Evolutionary conservation across 2,329 filamentous ascomycete species (phyloP).

Genomic region (Davidsoniella eucalypti): DNA sequence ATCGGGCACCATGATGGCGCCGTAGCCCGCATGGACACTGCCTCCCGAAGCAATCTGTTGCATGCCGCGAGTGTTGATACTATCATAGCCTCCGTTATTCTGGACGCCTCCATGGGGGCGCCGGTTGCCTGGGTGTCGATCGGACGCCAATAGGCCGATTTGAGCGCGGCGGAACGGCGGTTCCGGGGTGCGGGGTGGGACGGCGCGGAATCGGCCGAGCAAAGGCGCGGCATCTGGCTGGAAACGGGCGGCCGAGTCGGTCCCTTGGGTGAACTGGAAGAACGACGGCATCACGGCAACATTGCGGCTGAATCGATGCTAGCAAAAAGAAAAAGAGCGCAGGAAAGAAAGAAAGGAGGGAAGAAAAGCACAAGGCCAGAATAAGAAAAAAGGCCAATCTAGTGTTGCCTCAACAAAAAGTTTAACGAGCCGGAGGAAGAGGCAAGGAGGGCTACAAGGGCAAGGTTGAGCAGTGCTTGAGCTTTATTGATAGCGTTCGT

Average conservation of each 20-base stretch:
- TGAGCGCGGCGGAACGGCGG: slow-evolving; percentile 10
- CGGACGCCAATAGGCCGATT: slow-evolving; percentile 8
- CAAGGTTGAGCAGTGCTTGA: not conserved
- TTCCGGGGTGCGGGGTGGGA: slow-evolving; percentile 26
- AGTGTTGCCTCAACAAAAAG: not conserved
- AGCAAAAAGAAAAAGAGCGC: not conserved
- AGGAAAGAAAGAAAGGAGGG: not conserved
- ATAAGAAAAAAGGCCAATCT: not conserved
- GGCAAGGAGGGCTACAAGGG: slow-evolving; percentile 1
- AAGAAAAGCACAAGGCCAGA: not conserved
- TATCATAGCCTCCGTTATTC: slow-evolving; percentile 24
- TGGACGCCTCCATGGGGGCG: slow-evolving; percentile 13
- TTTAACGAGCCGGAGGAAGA: slow-evolving; percentile 1
- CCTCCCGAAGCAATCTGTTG: slow-evolving; percentile 19
- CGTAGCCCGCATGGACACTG: slow-evolving; percentile 41
- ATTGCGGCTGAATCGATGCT: not conserved
- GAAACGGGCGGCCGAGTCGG: slow-evolving; percentile 36
- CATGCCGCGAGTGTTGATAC: slow-evolving; percentile 15
- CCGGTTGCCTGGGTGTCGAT: slow-evolving; percentile 7
- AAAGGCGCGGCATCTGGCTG: slow-evolving; percentile 41
- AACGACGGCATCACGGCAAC: slow-evolving; percentile 38
- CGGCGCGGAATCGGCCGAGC: slow-evolving; percentile 48
- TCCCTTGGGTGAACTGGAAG: slow-evolving; percentile 51
- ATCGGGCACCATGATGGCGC: slow-evolving; percentile 31
- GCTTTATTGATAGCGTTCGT: too few species aligned